phyloP scores from a whole-genome alignment of 2,329 filamentous ascomycete species.

The Monosporascus ibericus region DNA sequence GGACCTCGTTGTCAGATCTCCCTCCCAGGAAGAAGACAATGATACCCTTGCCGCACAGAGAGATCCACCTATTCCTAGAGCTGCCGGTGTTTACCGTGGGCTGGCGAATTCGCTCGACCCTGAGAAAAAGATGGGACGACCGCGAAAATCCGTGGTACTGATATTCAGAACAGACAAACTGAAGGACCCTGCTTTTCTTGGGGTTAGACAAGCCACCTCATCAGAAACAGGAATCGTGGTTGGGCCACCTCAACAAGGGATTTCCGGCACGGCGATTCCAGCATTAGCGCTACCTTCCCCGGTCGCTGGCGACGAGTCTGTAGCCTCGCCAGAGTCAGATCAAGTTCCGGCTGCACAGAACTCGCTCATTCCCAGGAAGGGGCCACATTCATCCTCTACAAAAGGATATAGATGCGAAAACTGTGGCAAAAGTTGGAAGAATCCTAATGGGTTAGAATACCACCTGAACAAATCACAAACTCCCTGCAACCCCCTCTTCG shows the following conservation, averaged over 20 bases:
- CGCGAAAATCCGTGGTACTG: constrained; percentile 23
- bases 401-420: constrained; percentile 43
- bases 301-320: neutral
- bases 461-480: constrained; percentile 50
- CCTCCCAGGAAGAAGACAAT: neutral
- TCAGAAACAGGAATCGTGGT: neutral
- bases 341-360: constrained; percentile 8
- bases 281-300: neutral
- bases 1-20: neutral
- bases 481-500: constrained; percentile 44
- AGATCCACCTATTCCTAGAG: constrained; percentile 2
- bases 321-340: constrained; percentile 7
- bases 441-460: constrained; percentile 52
- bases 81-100: constrained; percentile 21
- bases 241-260: neutral
- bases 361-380: constrained; percentile 7
- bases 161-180: constrained; percentile 21
- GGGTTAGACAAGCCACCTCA: neutral
- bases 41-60: neutral
- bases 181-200: constrained; percentile 17
- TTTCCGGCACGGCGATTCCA: neutral
- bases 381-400: constrained; percentile 7
- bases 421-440: constrained; percentile 51
- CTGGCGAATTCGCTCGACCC: constrained; percentile 22
- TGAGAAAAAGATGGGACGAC: constrained; percentile 19